Conservation (phyloP, 495 filamentous ascomycete species). For the Aspergillus taichungensis region DNA sequence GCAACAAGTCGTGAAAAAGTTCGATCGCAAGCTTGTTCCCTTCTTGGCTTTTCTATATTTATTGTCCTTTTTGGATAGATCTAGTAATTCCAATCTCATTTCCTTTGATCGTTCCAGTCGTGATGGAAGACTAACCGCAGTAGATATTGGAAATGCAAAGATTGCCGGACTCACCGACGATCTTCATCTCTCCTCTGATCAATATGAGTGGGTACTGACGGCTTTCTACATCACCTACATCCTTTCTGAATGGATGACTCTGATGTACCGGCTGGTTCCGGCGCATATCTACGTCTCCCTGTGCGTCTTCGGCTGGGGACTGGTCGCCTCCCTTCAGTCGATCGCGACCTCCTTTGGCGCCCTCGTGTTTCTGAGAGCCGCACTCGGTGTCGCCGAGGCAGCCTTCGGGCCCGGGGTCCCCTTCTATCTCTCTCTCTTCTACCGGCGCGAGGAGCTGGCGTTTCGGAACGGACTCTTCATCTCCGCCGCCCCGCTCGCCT, state of each 20-base stretch:
- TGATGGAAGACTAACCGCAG: background rate
- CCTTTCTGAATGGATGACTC: conserved; percentile 62
- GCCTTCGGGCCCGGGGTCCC: conserved; percentile 55
- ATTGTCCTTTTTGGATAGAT: conserved; percentile 71
- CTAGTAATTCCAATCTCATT: conserved; percentile 42
- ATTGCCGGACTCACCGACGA: conserved; percentile 65
- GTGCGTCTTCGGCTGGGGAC: conserved; percentile 42
- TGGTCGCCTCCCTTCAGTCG: conserved; percentile 64
- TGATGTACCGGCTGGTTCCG: conserved; percentile 49
- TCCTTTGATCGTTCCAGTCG: background rate
- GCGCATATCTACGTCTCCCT: conserved; percentile 50
- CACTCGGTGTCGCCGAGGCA: conserved; percentile 53
- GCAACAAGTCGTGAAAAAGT: conserved; percentile 55
- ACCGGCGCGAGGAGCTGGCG: conserved; percentile 51
- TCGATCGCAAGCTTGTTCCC: conserved; percentile 67
- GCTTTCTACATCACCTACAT: conserved; percentile 68
- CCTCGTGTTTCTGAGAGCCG: conserved; percentile 34
- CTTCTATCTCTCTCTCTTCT: conserved; percentile 56
- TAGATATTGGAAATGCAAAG: conserved; percentile 73
- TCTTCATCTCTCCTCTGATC: conserved; percentile 44
- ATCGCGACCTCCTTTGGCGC: conserved; percentile 46
- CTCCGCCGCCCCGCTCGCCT: conserved; percentile 53
- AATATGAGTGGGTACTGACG: conserved; percentile 61
- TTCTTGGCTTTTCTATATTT: conserved; percentile 78
- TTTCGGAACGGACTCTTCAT: conserved; percentile 53